Evolutionary conservation across 2,329 filamentous ascomycete genomes (phyloP), one percentile per base, ranked within the genome.

Genomic region (Stagonosporopsis vannaccii): DNA sequence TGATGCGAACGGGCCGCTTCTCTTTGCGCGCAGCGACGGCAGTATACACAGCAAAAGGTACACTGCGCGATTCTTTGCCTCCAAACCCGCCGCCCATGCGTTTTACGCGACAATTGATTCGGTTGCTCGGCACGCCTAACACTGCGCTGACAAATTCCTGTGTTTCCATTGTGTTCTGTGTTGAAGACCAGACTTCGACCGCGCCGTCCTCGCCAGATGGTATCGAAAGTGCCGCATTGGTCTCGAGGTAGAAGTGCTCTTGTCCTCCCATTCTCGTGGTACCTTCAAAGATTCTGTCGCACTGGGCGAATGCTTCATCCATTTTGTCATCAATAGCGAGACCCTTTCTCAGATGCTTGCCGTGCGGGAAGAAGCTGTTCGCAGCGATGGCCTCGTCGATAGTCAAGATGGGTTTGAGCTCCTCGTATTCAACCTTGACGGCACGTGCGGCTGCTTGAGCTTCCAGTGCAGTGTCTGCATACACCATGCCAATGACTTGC

Each of bases 231-330:
- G 88, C 89, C 1, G 91, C 93, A 61, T 97, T 89, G 0, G 94
- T 97, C 76, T 98, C 94, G 1, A 98, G 84, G 67, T 98, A 98
- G 73, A 98, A 98, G 71, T 98, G 94, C 73, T 98, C 94, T 71
- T 99, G 95, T 0, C 94, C 95, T 46, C 94, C 94, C 84, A 98
- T 96, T 49, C 92, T 84, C 1, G 88, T 85, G 0, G 89, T 85
- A 17, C 94, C 95, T n/a, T 86, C 88, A 64, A 97, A 93, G 2
- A 96, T 82, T 68, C 92, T 85, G 65, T 97, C 93, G 2, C 86
- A 90, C 7, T 87, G 82, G 51, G 85, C 81, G 71, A 97, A 96
- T 0, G 88, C 91, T 49, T 87, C 84, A 36, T 93, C 87, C 0
- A 86, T 79, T 63, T 93, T 71, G 15, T 68, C 68, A 5, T 70